Conservation (phyloP, 2,329 filamentous ascomycete species). For the Epichloe bromicola region DNA sequence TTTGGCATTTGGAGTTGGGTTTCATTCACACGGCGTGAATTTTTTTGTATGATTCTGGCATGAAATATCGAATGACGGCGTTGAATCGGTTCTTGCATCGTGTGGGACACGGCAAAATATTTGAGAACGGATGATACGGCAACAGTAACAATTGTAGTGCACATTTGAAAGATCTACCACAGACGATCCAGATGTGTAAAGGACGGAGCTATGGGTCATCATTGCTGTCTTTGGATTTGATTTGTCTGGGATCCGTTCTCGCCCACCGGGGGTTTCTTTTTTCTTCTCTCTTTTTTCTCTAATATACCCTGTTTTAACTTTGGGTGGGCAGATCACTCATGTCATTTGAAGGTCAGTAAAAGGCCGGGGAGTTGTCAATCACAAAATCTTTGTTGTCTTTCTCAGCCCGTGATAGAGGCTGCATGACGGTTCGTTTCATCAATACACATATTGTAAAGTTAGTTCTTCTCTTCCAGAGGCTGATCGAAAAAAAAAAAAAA, state of each 20-base stretch:
- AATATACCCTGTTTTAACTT: slow-evolving; percentile 9
- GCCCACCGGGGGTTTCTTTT: not conserved
- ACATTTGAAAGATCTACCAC: not conserved
- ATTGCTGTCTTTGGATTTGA: not conserved
- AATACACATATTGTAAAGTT: not conserved
- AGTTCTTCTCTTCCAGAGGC: not conserved
- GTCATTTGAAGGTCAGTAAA: not conserved
- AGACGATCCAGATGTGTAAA: not conserved
- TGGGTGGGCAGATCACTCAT: not conserved
- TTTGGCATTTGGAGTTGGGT: not conserved
- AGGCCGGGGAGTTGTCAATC: not conserved
- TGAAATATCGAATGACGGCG: slow-evolving; percentile 2
- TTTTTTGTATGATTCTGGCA: slow-evolving; percentile 5
- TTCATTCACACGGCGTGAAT: not conserved
- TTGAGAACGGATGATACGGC: not conserved
- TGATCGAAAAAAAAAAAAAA: too few species aligned
- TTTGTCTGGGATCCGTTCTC: not conserved
- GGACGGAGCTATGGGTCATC: not conserved
- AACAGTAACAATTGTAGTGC: not conserved
- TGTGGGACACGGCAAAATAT: slow-evolving; percentile 1
- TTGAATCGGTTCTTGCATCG: slow-evolving; percentile 6
- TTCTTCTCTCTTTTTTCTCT: not conserved
- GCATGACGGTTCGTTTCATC: not conserved
- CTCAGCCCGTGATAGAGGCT: not conserved
- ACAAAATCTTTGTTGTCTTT: not conserved